Evolutionary conservation across 768 basidiomycete species (phyloP), one percentile per base, ranked within the genome.

Genomic region (Auricularia cornea): DNA sequence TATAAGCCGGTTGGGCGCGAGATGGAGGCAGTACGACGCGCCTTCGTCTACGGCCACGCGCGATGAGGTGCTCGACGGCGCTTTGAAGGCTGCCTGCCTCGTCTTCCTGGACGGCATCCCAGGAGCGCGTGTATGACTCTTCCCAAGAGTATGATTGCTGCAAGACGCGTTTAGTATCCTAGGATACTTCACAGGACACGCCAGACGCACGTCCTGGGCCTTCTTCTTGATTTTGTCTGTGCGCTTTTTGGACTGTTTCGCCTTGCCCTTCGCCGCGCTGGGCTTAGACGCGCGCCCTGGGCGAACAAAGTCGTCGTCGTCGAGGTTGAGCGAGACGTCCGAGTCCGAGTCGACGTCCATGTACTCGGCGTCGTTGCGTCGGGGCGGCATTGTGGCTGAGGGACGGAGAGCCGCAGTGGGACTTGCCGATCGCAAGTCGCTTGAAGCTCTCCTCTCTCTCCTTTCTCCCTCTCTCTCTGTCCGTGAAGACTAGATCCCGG

Each of bases 31-130:
- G 64, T 18, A 52, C 8, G 3, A 69, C 80, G 66, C 66, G 90
- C 94, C 96, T 83, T 71, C 90, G 82, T 62, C 96, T 83, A 65
- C 95, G 79, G 3, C 90, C 87, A 67, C 93, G 80, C 10, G 95
- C 92, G 77, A 98, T 83, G 69, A 92, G 80, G 67, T 92, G 92
- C 68, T 94, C 87, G 5, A 99, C 94, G 2, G 94, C 90, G 1
- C 87, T 84, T 64, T 95, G 91, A 66, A 99, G 73, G 71, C 92
- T 95, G 1, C 97, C 97, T 0, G 82, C 83, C 70, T 94, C 96
- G 73, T 98, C 97, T 73, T 98, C 96, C 72, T 95, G 92, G 0
- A 98, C 94, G 0, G 89, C 90, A 69, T 98, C 97, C 97, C 97
- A 99, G 57, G 92, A 91, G 41, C 94, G 87, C 35, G 90, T 86